Conservation (phyloP, 352 stramenopile genomes). For the Pythium pyrilobum region DNA sequence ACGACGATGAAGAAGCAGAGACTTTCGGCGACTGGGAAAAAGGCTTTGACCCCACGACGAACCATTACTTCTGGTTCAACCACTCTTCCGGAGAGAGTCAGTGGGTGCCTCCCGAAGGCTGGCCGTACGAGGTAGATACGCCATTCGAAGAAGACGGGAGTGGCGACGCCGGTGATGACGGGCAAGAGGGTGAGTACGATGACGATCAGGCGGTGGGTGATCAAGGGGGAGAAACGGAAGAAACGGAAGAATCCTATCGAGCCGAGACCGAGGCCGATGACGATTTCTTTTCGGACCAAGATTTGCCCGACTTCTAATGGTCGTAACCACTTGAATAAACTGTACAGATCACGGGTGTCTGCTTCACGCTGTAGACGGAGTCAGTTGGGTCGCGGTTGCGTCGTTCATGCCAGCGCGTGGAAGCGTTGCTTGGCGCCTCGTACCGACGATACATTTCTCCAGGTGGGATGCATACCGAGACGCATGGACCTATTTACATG, state of each 20-base stretch:
- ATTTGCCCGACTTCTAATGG: conserved; percentile 34
- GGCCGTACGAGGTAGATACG: conserved; percentile 65
- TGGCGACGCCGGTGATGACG: conserved; percentile 15
- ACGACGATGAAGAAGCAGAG: conserved; percentile 72
- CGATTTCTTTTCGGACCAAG: conserved; percentile 39
- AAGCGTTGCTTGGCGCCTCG: conserved; percentile 29
- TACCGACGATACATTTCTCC: conserved; percentile 68
- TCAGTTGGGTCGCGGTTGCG: neutral
- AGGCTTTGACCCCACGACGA: conserved; percentile 71
- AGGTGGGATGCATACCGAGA: conserved; percentile 67
- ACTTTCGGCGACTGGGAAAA: conserved; percentile 83
- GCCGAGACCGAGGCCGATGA: conserved; percentile 41
- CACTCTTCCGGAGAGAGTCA: conserved; percentile 70
- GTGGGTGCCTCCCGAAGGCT: conserved; percentile 72
- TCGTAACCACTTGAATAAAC: too few relatives aligned
- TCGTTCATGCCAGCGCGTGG: conserved; percentile 13
- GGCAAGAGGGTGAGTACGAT: conserved; percentile 11
- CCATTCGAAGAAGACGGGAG: conserved; percentile 44
- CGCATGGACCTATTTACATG: conserved; percentile 41
- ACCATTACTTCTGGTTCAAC: conserved; percentile 90
- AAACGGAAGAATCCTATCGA: conserved; percentile 27
- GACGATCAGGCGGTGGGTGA: conserved; percentile 8
- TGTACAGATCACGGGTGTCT: neutral
- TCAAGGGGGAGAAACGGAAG: conserved; percentile 1
- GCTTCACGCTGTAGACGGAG: neutral